Evolutionary conservation across 768 basidiomycete genomes (phyloP).

Genomic region (Chalciporus piperatus): DNA sequence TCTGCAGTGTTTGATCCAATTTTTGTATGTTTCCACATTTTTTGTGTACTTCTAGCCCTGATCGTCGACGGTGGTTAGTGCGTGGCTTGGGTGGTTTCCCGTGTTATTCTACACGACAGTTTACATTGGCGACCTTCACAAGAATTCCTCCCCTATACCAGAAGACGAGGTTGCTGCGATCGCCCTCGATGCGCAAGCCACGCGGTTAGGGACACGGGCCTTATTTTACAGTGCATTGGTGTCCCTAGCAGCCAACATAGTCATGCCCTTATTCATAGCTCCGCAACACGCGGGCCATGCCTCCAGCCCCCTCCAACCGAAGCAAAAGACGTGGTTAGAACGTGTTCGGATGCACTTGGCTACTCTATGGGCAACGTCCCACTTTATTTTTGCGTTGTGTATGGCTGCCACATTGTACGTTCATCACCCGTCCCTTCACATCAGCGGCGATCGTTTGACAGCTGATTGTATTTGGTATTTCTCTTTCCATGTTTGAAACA

Average conservation of each 20-base stretch:
- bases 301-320: constrained; percentile 18
- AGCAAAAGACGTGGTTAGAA: constrained; percentile 33
- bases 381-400: constrained; percentile 67
- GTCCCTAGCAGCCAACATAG: constrained; percentile 61
- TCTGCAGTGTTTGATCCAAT: constrained; percentile 69
- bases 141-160: constrained; percentile 38
- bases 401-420: constrained; percentile 86
- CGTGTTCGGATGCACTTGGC: constrained; percentile 58
- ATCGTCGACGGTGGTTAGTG: constrained; percentile 38
- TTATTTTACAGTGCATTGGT: constrained; percentile 76
- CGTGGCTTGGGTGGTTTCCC: constrained; percentile 92
- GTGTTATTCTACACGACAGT: constrained; percentile 84
- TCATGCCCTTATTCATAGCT: constrained; percentile 64
- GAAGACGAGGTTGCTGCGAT: constrained; percentile 32
- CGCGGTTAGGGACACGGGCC: constrained; percentile 79
- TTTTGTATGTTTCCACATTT: constrained; percentile 55
- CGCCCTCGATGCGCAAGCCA: constrained; percentile 61
- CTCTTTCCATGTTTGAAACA: constrained; percentile 7
- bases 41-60: not conserved
- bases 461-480: constrained; percentile 9
- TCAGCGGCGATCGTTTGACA: constrained; percentile 12
- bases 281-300: constrained; percentile 15
- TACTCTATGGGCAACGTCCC: constrained; percentile 76
- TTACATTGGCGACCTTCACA: constrained; percentile 88
- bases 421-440: constrained; percentile 6